Conservation (phyloP, 768 basidiomycete species). For the Podaxis mareebaensis region DNA sequence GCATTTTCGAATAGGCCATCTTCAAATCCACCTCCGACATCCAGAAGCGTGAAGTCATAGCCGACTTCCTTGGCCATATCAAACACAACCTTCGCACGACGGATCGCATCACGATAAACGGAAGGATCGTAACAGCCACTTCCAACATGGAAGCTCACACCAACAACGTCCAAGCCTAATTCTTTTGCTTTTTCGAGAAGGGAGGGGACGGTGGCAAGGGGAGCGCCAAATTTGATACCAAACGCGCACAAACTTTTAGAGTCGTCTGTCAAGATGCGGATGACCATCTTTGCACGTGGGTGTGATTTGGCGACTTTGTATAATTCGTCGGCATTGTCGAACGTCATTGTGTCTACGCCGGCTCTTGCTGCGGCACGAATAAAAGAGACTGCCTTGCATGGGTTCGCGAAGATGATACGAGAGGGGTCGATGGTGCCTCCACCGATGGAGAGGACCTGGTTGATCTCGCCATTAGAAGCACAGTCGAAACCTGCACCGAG, state of each 20-base stretch:
- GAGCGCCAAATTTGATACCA: slow-evolving; percentile 95
- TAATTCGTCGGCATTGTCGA: slow-evolving; percentile 96
- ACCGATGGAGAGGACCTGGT: slow-evolving; percentile 70
- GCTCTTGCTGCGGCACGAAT: slow-evolving; percentile 78
- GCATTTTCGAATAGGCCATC: slow-evolving; percentile 81
- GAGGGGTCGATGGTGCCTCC: slow-evolving; percentile 62
- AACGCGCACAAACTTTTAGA: slow-evolving; percentile 92
- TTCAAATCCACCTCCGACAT: slow-evolving; percentile 97
- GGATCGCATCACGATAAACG: slow-evolving; percentile 88
- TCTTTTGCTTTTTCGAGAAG: slow-evolving; percentile 80
- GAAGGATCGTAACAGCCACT: slow-evolving; percentile 93
- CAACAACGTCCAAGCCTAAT: slow-evolving; percentile 82
- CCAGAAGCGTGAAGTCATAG: slow-evolving; percentile 80
- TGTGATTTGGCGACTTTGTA: slow-evolving; percentile 86
- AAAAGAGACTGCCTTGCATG: slow-evolving; percentile 96
- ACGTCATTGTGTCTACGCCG: slow-evolving; percentile 93
- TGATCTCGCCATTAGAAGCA: slow-evolving; percentile 93
- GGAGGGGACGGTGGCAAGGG: slow-evolving; percentile 74
- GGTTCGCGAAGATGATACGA: slow-evolving; percentile 96
- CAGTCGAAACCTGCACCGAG: slow-evolving; percentile 96
- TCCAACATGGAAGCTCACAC: slow-evolving; percentile 97
- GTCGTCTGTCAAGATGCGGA: slow-evolving; percentile 98
- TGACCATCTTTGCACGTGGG: slow-evolving; percentile 80
- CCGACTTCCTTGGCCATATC: slow-evolving; percentile 83
- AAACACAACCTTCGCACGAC: slow-evolving; percentile 80